These are phyloP conservation scores for Penicillium sp. DNA, from an alignment of 2,329 filamentous ascomycete genomes.

Conservation along the genomic window DNA sequence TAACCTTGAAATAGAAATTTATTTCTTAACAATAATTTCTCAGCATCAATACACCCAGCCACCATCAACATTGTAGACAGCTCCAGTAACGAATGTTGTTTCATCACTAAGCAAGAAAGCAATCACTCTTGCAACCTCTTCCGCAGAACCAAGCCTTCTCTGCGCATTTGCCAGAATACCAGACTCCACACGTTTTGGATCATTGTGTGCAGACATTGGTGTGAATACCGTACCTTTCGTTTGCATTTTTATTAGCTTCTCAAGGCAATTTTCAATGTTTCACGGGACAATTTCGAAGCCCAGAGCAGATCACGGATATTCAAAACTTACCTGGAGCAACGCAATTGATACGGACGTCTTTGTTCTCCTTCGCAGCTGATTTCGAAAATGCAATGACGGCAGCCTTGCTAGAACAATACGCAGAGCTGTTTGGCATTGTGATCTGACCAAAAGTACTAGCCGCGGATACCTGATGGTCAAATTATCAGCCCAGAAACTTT, in stretches of 20 bases:
- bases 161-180: conserved; percentile 14
- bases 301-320: no score
- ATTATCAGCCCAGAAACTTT: background rate
- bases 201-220: conserved; percentile 11
- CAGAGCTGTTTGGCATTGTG: conserved; percentile 23
- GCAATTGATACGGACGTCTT: conserved; percentile 39
- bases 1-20: no score
- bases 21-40: no score
- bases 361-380: conserved; percentile 37
- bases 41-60: conserved; percentile 13
- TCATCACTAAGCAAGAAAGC: conserved; percentile 17
- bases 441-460: conserved; percentile 17
- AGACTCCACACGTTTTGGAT: conserved; percentile 14
- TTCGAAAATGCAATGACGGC: conserved; percentile 49
- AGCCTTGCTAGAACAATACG: conserved; percentile 49
- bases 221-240: conserved; percentile 15
- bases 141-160: conserved; percentile 13
- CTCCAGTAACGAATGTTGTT: conserved; percentile 14
- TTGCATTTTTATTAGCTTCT: background rate
- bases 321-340: conserved; percentile 10
- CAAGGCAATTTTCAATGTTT: no score
- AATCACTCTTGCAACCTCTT: conserved; percentile 16
- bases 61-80: conserved; percentile 19
- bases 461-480: conserved; percentile 11
- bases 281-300: no score